phyloP scores from a whole-genome alignment of 768 basidiomycete species.

The Infundibulicybe gibba region DNA sequence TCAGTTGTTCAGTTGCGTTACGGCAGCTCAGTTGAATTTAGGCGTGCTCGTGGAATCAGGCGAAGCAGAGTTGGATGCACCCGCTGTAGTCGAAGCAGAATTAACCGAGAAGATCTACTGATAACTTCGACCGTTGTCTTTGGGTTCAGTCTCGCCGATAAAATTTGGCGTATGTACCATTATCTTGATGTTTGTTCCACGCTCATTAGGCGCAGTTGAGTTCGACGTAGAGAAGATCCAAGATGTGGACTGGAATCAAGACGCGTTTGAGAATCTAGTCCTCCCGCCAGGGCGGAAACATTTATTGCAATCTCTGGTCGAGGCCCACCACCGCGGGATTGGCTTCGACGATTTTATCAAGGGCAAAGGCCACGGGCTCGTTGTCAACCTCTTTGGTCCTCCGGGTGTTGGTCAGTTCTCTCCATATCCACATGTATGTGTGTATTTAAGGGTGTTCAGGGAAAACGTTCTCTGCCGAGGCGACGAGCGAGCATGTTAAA shows the following conservation, averaged over 20 bases:
- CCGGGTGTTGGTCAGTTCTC: constrained; percentile 48
- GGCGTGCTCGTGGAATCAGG: constrained; percentile 17
- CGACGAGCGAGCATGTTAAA: constrained; percentile 51
- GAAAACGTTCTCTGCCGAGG: constrained; percentile 61
- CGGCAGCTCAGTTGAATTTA: neutral
- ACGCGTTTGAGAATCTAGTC: constrained; percentile 58
- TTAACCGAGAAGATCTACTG: constrained; percentile 48
- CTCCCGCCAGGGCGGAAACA: constrained; percentile 51
- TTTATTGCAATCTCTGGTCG: constrained; percentile 53
- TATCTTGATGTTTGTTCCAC: neutral
- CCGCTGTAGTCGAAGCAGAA: constrained; percentile 24
- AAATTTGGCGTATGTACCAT: constrained; percentile 48
- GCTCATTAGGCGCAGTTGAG: constrained; percentile 37
- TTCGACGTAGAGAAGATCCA: constrained; percentile 54
- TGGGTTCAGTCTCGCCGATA: constrained; percentile 60
- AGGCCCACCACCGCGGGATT: constrained; percentile 48
- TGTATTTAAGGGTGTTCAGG: constrained; percentile 16
- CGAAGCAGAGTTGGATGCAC: neutral
- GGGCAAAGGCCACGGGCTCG: constrained; percentile 51
- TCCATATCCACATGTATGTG: neutral
- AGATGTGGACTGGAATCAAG: constrained; percentile 52
- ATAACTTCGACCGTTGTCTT: constrained; percentile 54
- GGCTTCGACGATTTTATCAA: constrained; percentile 61
- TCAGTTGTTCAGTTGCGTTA: neutral
- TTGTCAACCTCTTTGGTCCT: constrained; percentile 54